Evolutionary conservation across 1,284 basidiomycete genomes (phyloP).

Genomic region (Thecaphora thlaspeos): DNA sequence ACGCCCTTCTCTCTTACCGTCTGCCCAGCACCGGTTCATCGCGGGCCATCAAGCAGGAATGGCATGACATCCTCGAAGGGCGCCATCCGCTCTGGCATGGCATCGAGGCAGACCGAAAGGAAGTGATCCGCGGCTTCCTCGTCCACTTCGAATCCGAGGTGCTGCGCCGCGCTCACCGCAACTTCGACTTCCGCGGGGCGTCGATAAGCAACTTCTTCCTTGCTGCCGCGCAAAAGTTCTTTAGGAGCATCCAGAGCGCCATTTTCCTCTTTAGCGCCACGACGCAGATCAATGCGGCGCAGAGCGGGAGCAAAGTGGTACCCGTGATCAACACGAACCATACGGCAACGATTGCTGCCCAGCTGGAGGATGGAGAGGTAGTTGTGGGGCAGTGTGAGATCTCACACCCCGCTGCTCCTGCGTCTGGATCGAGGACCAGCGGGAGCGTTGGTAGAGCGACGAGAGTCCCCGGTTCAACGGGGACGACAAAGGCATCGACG

Average conservation of each 20-base stretch:
- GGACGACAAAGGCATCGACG: background rate
- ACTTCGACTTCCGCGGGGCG: slow-evolving; percentile 54
- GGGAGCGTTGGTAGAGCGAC: no score
- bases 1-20: slow-evolving; percentile 74
- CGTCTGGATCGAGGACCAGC: no score
- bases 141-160: slow-evolving; percentile 87
- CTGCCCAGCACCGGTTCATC: slow-evolving; percentile 71
- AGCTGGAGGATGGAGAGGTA: slow-evolving; percentile 72
- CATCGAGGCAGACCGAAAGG: slow-evolving; percentile 87
- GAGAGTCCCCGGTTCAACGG: no score
- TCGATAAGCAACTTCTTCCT: slow-evolving; percentile 54
- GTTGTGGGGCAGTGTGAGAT: slow-evolving; percentile 96
- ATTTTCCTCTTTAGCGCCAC: slow-evolving; percentile 94
- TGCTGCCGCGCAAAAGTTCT: slow-evolving; percentile 49
- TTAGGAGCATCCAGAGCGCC: slow-evolving; percentile 67
- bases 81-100: slow-evolving; percentile 78
- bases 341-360: slow-evolving; percentile 94
- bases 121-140: slow-evolving; percentile 70
- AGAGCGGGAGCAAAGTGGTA: slow-evolving; percentile 66
- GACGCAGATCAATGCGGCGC: slow-evolving; percentile 64
- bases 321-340: slow-evolving; percentile 93
- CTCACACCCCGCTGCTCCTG: slow-evolving; percentile 78
- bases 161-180: slow-evolving; percentile 68
- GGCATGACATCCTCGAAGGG: slow-evolving; percentile 91
- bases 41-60: slow-evolving; percentile 77